Evolutionary conservation across 1,139 yeast genomes (phyloP), one percentile per base, ranked within the genome.

Genomic region (Kluyveromyces sp.): DNA sequence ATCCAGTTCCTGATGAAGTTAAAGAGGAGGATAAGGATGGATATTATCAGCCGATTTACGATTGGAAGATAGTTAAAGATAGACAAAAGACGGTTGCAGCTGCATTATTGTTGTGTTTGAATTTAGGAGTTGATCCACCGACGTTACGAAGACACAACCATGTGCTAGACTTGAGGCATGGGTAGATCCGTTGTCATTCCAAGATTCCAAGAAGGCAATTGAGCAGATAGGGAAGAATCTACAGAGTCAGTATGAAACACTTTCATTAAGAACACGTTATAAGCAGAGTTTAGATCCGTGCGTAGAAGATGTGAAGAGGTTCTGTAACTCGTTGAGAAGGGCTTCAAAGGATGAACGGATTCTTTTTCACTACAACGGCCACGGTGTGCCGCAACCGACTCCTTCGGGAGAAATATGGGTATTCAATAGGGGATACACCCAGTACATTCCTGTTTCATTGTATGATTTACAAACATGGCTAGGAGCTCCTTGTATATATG

Each of bases 351-450:
- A 92, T 52, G 90, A 83, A 60, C 74, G 98, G 46, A 84, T 90
- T 7, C 65, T 92, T 45, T 92, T 92, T 65, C 98, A 94, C 63
- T 92, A 94, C 64, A 92, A 92, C 59, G 99, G 99, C 3, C 99
- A 92, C 61, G 99, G 99, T 21, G 99, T 92, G 2, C 99, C 99
- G 0, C 89, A 89, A 55, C 98, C 99, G 0, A 94, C 98, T 0
- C 80, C 89, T 30, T 81, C 90, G 46, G 99, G 99, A n/a, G 99
- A 92, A 61, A 88, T 92, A 26, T 92, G 99, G 99, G 97, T 94
- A 15, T 92, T 92, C 68, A 92, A 92, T 65, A 72, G 97, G 56
- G 96, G 96, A 1, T 94, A 90, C 64, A 92, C 98, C 1, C 98
- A 92, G 67, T 92, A 92, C 63, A 92, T 92, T 50, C 99, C 99